A percentile compares a stretch with the other conserved stretches of the same genome.
Conservation (phyloP, 2,329 filamentous ascomycete genomes). For the Cladosporium sp. region DNA sequence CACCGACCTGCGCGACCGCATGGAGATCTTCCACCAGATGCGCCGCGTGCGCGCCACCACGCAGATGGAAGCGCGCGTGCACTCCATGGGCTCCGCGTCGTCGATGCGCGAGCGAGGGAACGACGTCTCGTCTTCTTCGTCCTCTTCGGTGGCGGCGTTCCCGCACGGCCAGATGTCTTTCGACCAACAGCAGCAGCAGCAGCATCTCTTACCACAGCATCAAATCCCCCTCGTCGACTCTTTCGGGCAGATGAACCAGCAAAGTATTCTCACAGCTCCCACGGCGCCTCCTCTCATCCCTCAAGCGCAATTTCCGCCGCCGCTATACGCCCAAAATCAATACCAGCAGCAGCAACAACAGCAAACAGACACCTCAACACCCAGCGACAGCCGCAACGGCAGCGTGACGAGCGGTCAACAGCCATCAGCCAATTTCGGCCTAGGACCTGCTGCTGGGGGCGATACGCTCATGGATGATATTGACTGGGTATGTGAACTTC, state of each 20-base stretch:
- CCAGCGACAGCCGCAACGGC: slow-evolving; percentile 21
- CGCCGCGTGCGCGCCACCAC: slow-evolving; percentile 43
- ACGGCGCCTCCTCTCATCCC: slow-evolving; percentile 13
- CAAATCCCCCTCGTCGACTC: slow-evolving; percentile 6
- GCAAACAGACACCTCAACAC: slow-evolving; percentile 17
- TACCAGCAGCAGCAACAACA: too few species aligned
- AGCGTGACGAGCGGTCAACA: slow-evolving; percentile 12
- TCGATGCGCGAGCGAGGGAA: slow-evolving; percentile 5
- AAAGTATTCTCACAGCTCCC: slow-evolving; percentile 7
- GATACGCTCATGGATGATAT: slow-evolving; percentile 49
- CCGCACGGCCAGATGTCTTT: neutral
- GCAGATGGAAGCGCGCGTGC: slow-evolving; percentile 28
- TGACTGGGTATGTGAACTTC: slow-evolving; percentile 59
- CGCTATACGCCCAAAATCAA: slow-evolving; percentile 23
- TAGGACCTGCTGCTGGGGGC: slow-evolving; percentile 20
- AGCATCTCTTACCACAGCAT: neutral
- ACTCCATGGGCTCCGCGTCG: slow-evolving; percentile 9
- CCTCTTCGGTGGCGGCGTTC: neutral
- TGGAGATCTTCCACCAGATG: slow-evolving; percentile 55
- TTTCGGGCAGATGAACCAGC: slow-evolving; percentile 10
- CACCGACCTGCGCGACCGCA: slow-evolving; percentile 58
- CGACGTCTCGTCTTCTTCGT: neutral
- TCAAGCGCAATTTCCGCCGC: slow-evolving; percentile 24
- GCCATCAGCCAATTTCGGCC: slow-evolving; percentile 1
- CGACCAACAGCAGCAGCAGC: neutral